phyloP scores from a whole-genome alignment of 768 basidiomycete species.

The Butyriboletus loyo region DNA sequence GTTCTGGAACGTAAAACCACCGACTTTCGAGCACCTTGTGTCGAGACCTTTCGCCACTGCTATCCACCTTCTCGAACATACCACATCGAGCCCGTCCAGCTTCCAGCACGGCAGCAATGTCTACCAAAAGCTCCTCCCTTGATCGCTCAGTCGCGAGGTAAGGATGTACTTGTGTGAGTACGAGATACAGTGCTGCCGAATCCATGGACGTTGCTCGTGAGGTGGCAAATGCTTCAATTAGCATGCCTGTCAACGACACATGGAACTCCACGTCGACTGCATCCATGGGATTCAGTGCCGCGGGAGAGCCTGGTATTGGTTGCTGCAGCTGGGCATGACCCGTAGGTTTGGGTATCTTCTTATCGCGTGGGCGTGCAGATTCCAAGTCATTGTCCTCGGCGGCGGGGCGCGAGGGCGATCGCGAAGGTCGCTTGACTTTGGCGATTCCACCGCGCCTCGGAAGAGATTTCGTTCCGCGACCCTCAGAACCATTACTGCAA shows the following conservation, averaged over 20 bases:
- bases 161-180: slow-evolving; percentile 53
- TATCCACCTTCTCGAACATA: slow-evolving; percentile 72
- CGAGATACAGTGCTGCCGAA: slow-evolving; percentile 48
- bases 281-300: slow-evolving; percentile 7
- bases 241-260: slow-evolving; percentile 57
- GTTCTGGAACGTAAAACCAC: slow-evolving; percentile 77
- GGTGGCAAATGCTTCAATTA: slow-evolving; percentile 69
- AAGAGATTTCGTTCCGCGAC: neutral
- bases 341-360: slow-evolving; percentile 1
- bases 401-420: slow-evolving; percentile 7
- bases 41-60: slow-evolving; percentile 51
- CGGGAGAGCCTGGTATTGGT: neutral
- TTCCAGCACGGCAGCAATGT: slow-evolving; percentile 51
- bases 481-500: neutral
- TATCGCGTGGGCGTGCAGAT: neutral
- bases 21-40: slow-evolving; percentile 47
- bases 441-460: neutral
- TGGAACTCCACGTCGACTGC: slow-evolving; percentile 26
- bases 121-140: slow-evolving; percentile 44
- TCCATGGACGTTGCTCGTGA: slow-evolving; percentile 68
- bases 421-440: slow-evolving; percentile 1
- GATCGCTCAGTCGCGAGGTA: slow-evolving; percentile 38
- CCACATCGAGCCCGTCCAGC: slow-evolving; percentile 45
- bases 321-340: neutral
- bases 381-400: neutral